Evolutionary conservation across 495 filamentous ascomycete genomes (phyloP).

Genomic region (Penicillium paxilli): DNA sequence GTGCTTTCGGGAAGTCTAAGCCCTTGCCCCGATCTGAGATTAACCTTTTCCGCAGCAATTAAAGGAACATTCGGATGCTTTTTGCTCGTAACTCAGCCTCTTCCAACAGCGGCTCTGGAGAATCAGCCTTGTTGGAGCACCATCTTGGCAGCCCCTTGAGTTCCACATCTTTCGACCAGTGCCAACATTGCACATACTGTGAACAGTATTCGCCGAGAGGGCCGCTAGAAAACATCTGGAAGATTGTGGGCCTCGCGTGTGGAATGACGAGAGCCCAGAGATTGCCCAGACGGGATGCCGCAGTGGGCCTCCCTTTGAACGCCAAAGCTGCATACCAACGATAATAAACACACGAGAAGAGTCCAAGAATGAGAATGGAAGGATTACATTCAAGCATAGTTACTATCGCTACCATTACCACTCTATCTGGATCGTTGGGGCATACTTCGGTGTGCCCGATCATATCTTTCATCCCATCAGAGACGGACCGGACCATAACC

Average conservation of each 20-base stretch:
- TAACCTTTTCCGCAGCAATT: not conserved
- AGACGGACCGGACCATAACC: not conserved
- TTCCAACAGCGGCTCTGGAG: not conserved
- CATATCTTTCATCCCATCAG: not conserved
- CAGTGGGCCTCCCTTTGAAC: not conserved
- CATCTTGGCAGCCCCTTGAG: not conserved
- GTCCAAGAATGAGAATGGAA: conserved; percentile 15
- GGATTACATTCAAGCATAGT: conserved; percentile 7
- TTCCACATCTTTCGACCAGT: not conserved
- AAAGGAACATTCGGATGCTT: too few species aligned
- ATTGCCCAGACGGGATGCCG: not conserved
- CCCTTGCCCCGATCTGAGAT: not conserved
- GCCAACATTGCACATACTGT: too few species aligned
- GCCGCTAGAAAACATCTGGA: conserved; percentile 25
- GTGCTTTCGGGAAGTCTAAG: not conserved
- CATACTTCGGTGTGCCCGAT: conserved; percentile 14
- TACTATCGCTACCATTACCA: not conserved
- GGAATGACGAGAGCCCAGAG: conserved; percentile 16
- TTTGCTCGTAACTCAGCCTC: not conserved
- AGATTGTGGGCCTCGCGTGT: conserved; percentile 17
- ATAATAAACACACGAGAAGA: conserved; percentile 2
- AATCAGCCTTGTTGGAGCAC: not conserved
- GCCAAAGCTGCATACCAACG: conserved; percentile 10
- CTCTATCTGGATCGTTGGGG: not conserved
- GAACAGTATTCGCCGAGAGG: not conserved